Evolutionary conservation across 192 early-diverging fungal species (phyloP).

Genomic region (Linnemannia elongata): DNA sequence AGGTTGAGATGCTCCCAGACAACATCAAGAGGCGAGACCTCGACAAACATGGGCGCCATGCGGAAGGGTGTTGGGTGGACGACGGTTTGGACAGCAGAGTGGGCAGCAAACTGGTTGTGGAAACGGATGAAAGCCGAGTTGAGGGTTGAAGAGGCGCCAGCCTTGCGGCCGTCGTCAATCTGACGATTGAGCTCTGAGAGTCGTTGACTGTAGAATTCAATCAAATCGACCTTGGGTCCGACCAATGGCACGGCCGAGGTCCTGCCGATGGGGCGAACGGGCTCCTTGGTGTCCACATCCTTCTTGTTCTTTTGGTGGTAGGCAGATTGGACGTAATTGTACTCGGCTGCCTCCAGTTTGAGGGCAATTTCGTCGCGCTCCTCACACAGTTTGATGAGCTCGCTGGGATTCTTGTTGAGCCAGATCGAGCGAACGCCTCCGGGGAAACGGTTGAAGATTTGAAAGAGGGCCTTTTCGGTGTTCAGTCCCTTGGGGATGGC

Average conservation of each 20-base stretch:
- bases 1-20: conserved; percentile 85
- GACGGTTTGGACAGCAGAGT: conserved; percentile 50
- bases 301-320: conserved; percentile 25
- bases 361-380: conserved; percentile 65
- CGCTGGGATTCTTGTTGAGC: conserved; percentile 66
- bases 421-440: conserved; percentile 76
- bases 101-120: conserved; percentile 77
- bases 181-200: conserved; percentile 61
- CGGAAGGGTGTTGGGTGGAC: conserved; percentile 62
- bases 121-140: conserved; percentile 90
- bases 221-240: conserved; percentile 77
- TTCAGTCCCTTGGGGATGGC: conserved; percentile 75
- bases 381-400: conserved; percentile 61
- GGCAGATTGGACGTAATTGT: conserved; percentile 37
- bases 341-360: conserved; percentile 67
- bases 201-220: conserved; percentile 60
- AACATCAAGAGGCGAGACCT: conserved; percentile 81
- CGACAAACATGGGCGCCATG: conserved; percentile 79
- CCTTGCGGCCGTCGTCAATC: conserved; percentile 56
- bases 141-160: conserved; percentile 25
- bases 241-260: conserved; percentile 59
- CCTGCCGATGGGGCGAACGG: conserved; percentile 71
- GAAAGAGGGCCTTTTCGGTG: conserved; percentile 58
- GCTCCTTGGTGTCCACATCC: conserved; percentile 19
- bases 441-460: conserved; percentile 73